phyloP scores from a whole-genome alignment of 768 basidiomycete species.

The Erythrobasidium yunnanense region DNA sequence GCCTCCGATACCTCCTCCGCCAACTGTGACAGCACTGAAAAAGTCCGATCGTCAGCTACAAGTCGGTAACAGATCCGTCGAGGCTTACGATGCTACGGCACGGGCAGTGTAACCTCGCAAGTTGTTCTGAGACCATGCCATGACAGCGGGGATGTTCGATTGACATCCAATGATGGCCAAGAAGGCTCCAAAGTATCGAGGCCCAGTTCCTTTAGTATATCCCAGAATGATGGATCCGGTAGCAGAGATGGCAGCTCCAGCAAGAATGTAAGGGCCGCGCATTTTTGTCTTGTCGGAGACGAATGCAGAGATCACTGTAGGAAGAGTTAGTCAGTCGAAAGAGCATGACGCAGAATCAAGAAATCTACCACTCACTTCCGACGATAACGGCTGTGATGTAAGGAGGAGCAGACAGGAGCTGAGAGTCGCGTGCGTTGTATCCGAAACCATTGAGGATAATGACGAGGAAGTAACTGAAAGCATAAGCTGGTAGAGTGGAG shows the following conservation, averaged over 20 bases:
- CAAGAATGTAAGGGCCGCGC: not conserved
- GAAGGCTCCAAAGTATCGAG: constrained; percentile 9
- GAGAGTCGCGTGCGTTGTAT: not conserved
- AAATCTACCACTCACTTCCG: no score
- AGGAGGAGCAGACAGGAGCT: constrained; percentile 13
- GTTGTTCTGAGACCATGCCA: not conserved
- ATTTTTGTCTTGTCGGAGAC: not conserved
- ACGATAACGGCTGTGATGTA: not conserved
- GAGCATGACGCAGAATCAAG: no score
- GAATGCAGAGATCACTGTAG: not conserved
- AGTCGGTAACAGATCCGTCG: not conserved
- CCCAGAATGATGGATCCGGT: not conserved
- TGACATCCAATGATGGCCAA: not conserved
- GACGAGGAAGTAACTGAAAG: constrained; percentile 7
- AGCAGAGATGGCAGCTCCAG: not conserved
- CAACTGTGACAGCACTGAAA: not conserved
- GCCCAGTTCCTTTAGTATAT: not conserved
- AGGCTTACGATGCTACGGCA: no score
- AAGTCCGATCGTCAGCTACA: not conserved
- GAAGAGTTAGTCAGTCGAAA: no score
- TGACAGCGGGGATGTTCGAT: constrained; percentile 12
- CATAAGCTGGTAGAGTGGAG: not conserved
- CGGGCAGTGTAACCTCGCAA: not conserved
- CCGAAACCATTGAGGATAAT: constrained; percentile 11
- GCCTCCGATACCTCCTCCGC: constrained; percentile 13